Percentiles rank a stretch among this genome's conserved stretches.
Evolutionary conservation across 2,329 filamentous ascomycete species (phyloP).

Genomic region (Eurotiales sp.): DNA sequence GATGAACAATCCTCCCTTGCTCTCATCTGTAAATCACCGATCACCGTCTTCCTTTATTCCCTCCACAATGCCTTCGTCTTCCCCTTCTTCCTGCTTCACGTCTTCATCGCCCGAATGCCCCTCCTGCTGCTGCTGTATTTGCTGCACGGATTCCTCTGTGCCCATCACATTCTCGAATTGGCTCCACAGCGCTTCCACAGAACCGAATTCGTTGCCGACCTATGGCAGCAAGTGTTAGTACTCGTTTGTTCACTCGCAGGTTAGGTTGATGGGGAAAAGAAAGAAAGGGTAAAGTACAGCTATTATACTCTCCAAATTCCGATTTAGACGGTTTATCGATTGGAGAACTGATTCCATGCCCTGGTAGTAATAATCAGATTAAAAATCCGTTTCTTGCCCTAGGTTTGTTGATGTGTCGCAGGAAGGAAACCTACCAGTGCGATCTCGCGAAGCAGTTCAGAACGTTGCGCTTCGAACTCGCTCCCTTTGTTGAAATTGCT

Average conservation of each 20-base stretch:
- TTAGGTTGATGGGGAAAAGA: not conserved
- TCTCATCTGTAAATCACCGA: too few relatives aligned
- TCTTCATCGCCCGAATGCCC: conserved; percentile 14
- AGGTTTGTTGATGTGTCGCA: not conserved
- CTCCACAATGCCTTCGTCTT: conserved; percentile 15
- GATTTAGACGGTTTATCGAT: conserved; percentile 93
- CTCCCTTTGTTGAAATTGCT: conserved; percentile 20
- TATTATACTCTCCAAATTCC: conserved; percentile 85
- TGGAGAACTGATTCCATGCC: conserved; percentile 84
- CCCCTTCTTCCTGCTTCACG: conserved; percentile 9
- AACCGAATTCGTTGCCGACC: conserved; percentile 96
- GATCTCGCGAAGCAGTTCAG: conserved; percentile 41
- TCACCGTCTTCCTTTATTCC: too few relatives aligned
- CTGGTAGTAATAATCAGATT: conserved; percentile 30
- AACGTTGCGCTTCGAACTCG: conserved; percentile 42
- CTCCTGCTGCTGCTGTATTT: conserved; percentile 23
- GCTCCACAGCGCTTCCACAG: conserved; percentile 93
- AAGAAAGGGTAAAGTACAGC: conserved; percentile 54
- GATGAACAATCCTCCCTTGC: too few relatives aligned
- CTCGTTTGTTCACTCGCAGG: too few relatives aligned
- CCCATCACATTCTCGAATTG: conserved; percentile 97
- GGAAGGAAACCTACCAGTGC: conserved; percentile 26
- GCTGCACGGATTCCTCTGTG: conserved; percentile 43
- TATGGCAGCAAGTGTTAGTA: conserved; percentile 28
- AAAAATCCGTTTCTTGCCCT: not conserved